Base-by-base conservation (phyloP, 192 early-diverging fungal genomes). In the Cetraspora pellucida region DNA sequence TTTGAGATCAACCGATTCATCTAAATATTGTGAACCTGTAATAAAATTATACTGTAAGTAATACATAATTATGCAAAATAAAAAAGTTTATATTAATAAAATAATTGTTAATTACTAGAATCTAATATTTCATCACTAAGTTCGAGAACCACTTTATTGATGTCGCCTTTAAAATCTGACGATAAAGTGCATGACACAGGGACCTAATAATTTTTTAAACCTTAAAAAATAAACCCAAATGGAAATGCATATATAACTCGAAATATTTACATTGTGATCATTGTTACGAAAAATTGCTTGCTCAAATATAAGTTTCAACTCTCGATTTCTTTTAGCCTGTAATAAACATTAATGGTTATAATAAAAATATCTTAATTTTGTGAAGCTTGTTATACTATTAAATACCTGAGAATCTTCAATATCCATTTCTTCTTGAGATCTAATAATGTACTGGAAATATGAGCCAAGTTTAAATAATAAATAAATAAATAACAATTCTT, bases 101-200 rank as follows among this genome's bases (percentile, higher is more conserved):
- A 72, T n/a, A n/a, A n/a, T n/a, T n/a, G n/a, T 31, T 69, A 21
- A 52, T 25, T 72, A 78, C 77, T 27, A 54, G 77, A 74, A 19
- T 78, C 57, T 37, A 78, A 37, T 31, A 78, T 78, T 47, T 78
- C 77, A 27, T 66, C 45, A 44, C 77, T 78, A 44, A 78, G 28
- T 44, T 78, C 77, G 10, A 75, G 17, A 31, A 45, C 60, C 2
- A 37, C 77, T 21, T 21, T 13, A 44, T 78, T 59, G 19, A 78
- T 27, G 49, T 78, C 72, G 3, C 77, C 77, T 10, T 21, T 52
- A 31, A 49, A 49, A 23, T 74, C 77, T 27, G 28, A n/a, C 3
- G 77, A 37, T 13, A 78, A 43, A 45, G 60, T 37, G 50, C 31
- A 28, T 28, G 16, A 19, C 19, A 78, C 45, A 17, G 77, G 77